Evolutionary conservation across 352 stramenopile genomes (phyloP).

Genomic region (Globisporangium spinosum): DNA sequence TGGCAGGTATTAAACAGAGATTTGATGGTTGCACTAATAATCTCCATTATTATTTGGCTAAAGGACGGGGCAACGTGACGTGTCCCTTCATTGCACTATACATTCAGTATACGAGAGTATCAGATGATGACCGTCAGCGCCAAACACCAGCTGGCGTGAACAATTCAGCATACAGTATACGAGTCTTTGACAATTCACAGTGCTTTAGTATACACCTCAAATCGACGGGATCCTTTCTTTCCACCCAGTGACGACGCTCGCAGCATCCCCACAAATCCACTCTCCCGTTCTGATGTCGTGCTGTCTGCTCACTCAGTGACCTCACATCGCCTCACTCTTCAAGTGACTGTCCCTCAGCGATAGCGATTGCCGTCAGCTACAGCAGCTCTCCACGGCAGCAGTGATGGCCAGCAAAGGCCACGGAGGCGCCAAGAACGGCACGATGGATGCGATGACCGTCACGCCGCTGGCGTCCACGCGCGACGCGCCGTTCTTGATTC

Average conservation of each 20-base stretch:
- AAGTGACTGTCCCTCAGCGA: neutral
- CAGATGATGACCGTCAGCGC: neutral
- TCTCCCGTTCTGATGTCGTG: neutral
- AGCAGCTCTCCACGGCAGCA: neutral
- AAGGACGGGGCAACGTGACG: neutral
- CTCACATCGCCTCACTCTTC: neutral
- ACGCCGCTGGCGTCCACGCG: conserved; percentile 10
- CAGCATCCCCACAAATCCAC: neutral
- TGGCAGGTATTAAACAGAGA: neutral
- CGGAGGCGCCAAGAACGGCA: neutral
- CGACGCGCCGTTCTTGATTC: conserved; percentile 17
- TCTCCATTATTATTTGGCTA: neutral
- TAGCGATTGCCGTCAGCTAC: neutral
- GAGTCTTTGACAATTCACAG: neutral
- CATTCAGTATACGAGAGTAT: neutral
- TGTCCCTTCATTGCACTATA: neutral
- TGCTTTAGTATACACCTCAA: neutral
- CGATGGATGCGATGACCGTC: neutral
- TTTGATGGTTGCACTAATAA: neutral
- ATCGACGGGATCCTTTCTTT: neutral
- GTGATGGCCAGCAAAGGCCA: neutral
- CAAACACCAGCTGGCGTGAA: neutral
- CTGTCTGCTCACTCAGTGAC: neutral
- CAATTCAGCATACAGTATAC: neutral
- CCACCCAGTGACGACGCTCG: neutral